Percentiles rank a stretch among this genome's conserved stretches.
These are phyloP conservation scores for Coccinonectria pachysandricola DNA, from an alignment of 2,329 filamentous ascomycete species.

Conservation along the genomic window DNA sequence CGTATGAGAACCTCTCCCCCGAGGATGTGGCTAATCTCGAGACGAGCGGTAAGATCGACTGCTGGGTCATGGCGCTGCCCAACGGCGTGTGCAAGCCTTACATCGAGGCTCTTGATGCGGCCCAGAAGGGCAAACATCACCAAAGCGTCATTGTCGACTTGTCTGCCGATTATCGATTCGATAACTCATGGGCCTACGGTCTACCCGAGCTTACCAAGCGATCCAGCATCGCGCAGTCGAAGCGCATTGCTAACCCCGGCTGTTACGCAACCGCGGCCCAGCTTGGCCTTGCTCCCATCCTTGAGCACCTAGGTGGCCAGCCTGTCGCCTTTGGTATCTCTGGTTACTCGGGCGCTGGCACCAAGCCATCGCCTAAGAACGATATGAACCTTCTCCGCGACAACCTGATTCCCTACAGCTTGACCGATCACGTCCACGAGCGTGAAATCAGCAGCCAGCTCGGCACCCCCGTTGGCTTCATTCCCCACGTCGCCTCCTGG, in stretches of 20 bases:
- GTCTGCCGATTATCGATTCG: constrained; percentile 93
- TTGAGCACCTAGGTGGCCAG: constrained; percentile 64
- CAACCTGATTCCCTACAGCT: constrained; percentile 67
- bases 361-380: constrained; percentile 86
- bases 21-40: constrained; percentile 84
- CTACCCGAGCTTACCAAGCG: constrained; percentile 78
- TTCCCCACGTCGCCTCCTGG: constrained; percentile 92
- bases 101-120: constrained; percentile 75
- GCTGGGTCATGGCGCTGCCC: constrained; percentile 95
- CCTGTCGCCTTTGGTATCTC: constrained; percentile 85
- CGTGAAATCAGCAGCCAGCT: constrained; percentile 76
- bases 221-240: constrained; percentile 64
- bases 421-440: constrained; percentile 89
- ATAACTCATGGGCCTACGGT: constrained; percentile 67
- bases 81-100: constrained; percentile 93
- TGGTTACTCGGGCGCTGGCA: constrained; percentile 84
- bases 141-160: constrained; percentile 81
- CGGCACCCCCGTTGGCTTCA: constrained; percentile 66
- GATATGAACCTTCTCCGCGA: constrained; percentile 71
- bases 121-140: constrained; percentile 40
- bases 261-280: constrained; percentile 94
- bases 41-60: constrained; percentile 75
- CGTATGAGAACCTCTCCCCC: constrained; percentile 79
- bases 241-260: constrained; percentile 81
- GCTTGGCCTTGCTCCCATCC: constrained; percentile 73